A percentile compares a stretch with the other conserved stretches of the same genome.
phyloP scores from a whole-genome alignment of 176 grass and related monocot genomes.

The Pontederia crassipes region DNA sequence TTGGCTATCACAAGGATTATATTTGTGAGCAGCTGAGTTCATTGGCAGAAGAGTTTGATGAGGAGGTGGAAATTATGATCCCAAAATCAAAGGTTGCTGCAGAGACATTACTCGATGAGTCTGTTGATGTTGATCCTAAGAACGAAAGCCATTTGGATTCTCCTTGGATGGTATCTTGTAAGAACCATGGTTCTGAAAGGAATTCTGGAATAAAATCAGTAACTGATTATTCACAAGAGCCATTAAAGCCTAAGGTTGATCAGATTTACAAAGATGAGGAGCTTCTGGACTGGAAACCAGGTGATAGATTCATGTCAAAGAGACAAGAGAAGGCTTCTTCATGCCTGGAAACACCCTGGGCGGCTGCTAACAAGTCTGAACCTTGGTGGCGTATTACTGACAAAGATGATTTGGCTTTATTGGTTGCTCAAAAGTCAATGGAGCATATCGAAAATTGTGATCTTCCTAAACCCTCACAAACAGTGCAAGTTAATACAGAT shows the following conservation, averaged over 20 bases:
- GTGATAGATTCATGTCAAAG: conserved; percentile 12
- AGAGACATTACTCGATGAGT: conserved; percentile 24
- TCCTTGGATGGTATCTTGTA: conserved; percentile 30
- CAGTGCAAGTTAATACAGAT: conserved; percentile 19
- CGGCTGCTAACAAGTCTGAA: conserved; percentile 37
- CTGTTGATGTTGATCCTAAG: conserved; percentile 12
- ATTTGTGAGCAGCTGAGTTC: conserved; percentile 25
- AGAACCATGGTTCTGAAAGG: conserved; percentile 27
- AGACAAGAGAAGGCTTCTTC: conserved; percentile 20
- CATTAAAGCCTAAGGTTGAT: conserved; percentile 27
- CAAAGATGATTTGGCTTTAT: conserved; percentile 63
- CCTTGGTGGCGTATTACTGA: conserved; percentile 73
- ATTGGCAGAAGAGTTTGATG: conserved; percentile 7
- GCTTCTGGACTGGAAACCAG: conserved; percentile 25
- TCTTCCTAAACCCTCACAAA: conserved; percentile 62
- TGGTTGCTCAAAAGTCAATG: conserved; percentile 64
- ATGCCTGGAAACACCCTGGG: conserved; percentile 31
- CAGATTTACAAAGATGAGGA: conserved; percentile 31
- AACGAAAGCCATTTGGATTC: conserved; percentile 25
- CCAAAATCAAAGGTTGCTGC: conserved; percentile 10
- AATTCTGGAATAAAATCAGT: conserved; percentile 13
- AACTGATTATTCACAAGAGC: conserved; percentile 10
- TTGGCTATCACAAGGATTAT: conserved; percentile 41
- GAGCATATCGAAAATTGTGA: conserved; percentile 76
- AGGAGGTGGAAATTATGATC: conserved; percentile 25